Base-by-base conservation (phyloP, 169 alveolate species). In the Neospora caninum region DNA sequence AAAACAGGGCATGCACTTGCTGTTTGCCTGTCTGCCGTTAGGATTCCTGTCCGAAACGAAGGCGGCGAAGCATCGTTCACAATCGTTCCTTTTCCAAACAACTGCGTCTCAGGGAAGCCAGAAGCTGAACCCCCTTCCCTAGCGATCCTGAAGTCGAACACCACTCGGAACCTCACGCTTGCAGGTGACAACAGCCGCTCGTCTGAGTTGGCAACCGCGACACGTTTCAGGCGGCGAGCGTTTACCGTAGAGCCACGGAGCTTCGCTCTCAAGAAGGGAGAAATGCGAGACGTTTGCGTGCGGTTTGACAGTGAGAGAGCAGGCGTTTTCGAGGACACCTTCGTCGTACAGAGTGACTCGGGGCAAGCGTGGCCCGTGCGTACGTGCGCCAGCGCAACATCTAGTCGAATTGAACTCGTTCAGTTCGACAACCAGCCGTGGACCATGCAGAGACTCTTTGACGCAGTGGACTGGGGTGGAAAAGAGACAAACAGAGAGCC, bases 331-430 rank as follows among this genome's bases (percentile, higher is more conserved):
- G 70, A 45, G 38, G 22, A n/a, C 13, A 31, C 34, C 69, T 41
- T 41, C 42, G 38, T 39, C 25, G 16, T 82, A 13, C 89, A 31
- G 18, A 31, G 49, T n/a, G 89, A 82, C 38, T 39, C 89, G 10
- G 89, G 89, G 36, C 89, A 82, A n/a, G 31, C 54, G 39, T 82
- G 89, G 89, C 89, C n/a, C 36, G 69, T 82, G 7, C 54, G 27
- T 25, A 4, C 41, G 36, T 10, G 31, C 16, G 89, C 49, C 69
- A 4, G 49, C 38, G 89, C 89, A n/a, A 41, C 69, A 16, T 29
- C 67, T 4, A 13, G 69, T 18, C 89, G 67, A 41, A 22, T 82
- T n/a, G 69, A 82, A n/a, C 69, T 82, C 0, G 67, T 82, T 18
- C 69, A 42, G 0, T 36, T 82, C 89, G 34, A 41, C 16, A 69